Evolutionary conservation across 805 yeast genomes (phyloP), one percentile per base, ranked within the genome.

Genomic region (Metschnikowia shivogae): DNA sequence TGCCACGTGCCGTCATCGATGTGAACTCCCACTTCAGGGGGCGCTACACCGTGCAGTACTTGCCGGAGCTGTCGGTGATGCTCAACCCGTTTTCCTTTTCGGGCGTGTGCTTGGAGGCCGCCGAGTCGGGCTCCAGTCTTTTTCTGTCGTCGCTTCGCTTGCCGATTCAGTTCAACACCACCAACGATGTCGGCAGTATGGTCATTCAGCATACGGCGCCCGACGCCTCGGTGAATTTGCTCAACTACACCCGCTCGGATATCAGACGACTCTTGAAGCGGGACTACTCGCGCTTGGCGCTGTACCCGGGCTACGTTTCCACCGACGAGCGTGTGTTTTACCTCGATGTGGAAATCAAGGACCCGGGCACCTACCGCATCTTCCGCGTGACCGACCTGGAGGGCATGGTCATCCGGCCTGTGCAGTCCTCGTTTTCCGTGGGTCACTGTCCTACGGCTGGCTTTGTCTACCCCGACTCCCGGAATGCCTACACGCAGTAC

Each of bases 61-160:
- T 93, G 30, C 98, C 99, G 0, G 97, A 92, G 64, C 85, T 95
- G 36, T 84, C 95, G 0, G 96, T 95, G 4, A 72, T 74, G 56
- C 67, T 93, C 55, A 89, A 90, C 52, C 97, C 97, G 3, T 77
- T 80, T 54, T 78, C 73, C 40, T 80, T 77, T 42, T 60, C 59
- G 26, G 72, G 78, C 4, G 77, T 76, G 48, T 93, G 99, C 66
- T 53, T 85, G 36, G 76, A 77, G 13, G 52, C 59, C 46, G 7
- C 46, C n/a, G 43, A 58, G 48, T 57, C 61, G 40, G 58, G 56
- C 61, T 44, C 44, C 19, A 30, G 28, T n/a, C 29, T 36, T 4
- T 46, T 49, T 20, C 46, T 50, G 30, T 56, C 61, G 11, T 49
- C 76, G 26, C 28, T 64, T 20, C 56, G 57, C 29, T 69, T 89